Base-by-base conservation (phyloP, 441 rosid genomes). In the Euphorbia schlechtendalii region DNA sequence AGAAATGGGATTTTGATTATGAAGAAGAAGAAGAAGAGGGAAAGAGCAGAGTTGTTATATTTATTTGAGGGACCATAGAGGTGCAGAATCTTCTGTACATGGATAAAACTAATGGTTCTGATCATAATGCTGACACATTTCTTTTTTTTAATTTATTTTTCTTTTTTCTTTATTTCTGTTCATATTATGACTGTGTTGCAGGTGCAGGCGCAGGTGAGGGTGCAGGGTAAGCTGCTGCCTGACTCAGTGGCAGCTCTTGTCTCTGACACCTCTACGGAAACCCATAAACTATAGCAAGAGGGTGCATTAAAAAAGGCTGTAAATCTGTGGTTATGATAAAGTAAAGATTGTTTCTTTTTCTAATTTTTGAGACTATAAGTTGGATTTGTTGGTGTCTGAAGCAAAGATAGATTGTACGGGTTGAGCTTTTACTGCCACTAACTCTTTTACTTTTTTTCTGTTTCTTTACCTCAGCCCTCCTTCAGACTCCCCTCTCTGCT, bases 261-360 rank as follows among this genome's bases (percentile, higher is more conserved):
- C 85, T 82, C 91, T 85, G 95, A 88, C 95, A 85, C 0, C 73
- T 70, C 84, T 76, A 74, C 89, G 79, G 89, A 82, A 85, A 85
- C 80, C 85, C 85, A 88, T 84, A 84, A 88, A 84, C 80, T 75
- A 71, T 66, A 71, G 43, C 48, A 14, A 18, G 67, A 49, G 56
- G 28, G 74, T 68, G 74, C 75, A 49, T 66, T 70, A 14, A 69
- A 71, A 60, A 74, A 68, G 69, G 64, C 76, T 70, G 73, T 68
- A 69, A 67, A 45, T 45, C 14, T 63, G 70, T 56, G 59, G 56
- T 45, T 41, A 65, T 67, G 48, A 53, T 34, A 58, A 36, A 63
- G 53, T 12, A 43, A 56, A 10, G 22, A 17, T 28, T 32, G 13
- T 58, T 52, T 66, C 21, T 34, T 38, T 63, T 11, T 8, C 10